Base-by-base conservation (phyloP, 2,329 filamentous ascomycete genomes). In the Coniosporium tulheliwenetii region DNA sequence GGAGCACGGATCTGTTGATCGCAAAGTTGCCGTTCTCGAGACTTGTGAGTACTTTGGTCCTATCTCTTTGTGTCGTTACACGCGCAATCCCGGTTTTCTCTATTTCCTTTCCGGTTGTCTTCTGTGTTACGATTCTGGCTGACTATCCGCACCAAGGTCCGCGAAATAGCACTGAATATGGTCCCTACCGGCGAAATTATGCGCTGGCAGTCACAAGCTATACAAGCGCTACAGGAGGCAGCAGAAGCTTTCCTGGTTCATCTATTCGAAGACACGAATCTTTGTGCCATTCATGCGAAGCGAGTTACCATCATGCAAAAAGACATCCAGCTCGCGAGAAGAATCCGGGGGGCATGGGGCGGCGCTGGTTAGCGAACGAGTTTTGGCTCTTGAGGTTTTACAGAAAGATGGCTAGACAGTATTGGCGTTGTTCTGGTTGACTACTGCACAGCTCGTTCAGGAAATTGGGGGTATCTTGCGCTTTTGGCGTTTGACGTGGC, bases 281-380 rank as follows among this genome's bases (percentile, higher is more conserved):
- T 94, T 40, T 96, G 89, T 70, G 89, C 91, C 60, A 94, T 96
- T 66, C 91, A 96, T 70, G 89, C 91, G 69, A 96, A 96, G 79
- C 86, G 91, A 71, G 91, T 96, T 60, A 96, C 89, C 59, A 96
- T 96, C 68, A 89, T 89, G 68, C 80, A 79, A 61, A 95, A 95
- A 75, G 89, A 95, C 57, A 95, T 96, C 62, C 89, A 96, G 70
- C 79, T 96, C 39, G 87, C 89, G 58, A 83, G 91, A 54, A 84
- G 91, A 59, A 85, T 98, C 60, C 85, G 91, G 58, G 91, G 91
- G 52, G 87, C 61, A 8, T 67, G 63, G 63, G 64, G 65, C 7
- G 61, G 56, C 10, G 36, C 53, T 33, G 56, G 56, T 30, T 50
- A 37, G 36, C 14, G 32, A 3, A 26, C 19, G 19, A 3, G 19